A percentile compares a stretch with the other conserved stretches of the same genome.
phyloP scores from a whole-genome alignment of 2,329 filamentous ascomycete species.

The Fusarium sp. region DNA sequence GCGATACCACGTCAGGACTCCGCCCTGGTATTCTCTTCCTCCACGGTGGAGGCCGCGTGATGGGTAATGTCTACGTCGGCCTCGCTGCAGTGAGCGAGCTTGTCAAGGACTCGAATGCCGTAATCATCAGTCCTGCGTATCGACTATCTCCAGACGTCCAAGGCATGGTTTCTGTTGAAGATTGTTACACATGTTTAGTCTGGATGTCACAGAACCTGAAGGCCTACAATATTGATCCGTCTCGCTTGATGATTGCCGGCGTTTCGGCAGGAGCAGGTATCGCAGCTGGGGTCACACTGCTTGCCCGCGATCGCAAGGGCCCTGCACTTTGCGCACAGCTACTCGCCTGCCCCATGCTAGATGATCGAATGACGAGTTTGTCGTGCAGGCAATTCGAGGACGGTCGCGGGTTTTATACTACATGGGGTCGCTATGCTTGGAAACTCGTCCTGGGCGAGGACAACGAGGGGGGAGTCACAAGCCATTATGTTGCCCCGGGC shows the following conservation, averaged over 20 bases:
- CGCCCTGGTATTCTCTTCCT: no score
- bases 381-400: slow-evolving; percentile 19
- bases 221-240: neutral
- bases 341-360: slow-evolving; percentile 11
- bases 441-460: slow-evolving; percentile 15
- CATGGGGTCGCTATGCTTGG: slow-evolving; percentile 17
- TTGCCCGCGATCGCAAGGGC: slow-evolving; percentile 9
- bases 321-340: slow-evolving; percentile 14
- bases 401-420: slow-evolving; percentile 5
- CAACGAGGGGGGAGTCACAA: neutral
- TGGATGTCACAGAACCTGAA: slow-evolving; percentile 4
- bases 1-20: no score
- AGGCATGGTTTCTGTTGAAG: slow-evolving; percentile 4
- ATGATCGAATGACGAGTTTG: slow-evolving; percentile 14
- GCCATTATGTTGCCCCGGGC: neutral
- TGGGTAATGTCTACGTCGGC: slow-evolving; percentile 2
- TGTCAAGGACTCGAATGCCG: neutral
- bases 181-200: slow-evolving; percentile 9
- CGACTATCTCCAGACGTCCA: slow-evolving; percentile 9
- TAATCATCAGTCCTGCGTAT: slow-evolving; percentile 11
- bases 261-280: slow-evolving; percentile 15
- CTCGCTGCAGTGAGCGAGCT: slow-evolving; percentile 3
- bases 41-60: slow-evolving; percentile 14
- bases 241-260: slow-evolving; percentile 1
- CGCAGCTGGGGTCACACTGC: slow-evolving; percentile 13